Evolutionary conservation across 2,329 filamentous ascomycete genomes (phyloP).

Genomic region (Chaetomium sp.): DNA sequence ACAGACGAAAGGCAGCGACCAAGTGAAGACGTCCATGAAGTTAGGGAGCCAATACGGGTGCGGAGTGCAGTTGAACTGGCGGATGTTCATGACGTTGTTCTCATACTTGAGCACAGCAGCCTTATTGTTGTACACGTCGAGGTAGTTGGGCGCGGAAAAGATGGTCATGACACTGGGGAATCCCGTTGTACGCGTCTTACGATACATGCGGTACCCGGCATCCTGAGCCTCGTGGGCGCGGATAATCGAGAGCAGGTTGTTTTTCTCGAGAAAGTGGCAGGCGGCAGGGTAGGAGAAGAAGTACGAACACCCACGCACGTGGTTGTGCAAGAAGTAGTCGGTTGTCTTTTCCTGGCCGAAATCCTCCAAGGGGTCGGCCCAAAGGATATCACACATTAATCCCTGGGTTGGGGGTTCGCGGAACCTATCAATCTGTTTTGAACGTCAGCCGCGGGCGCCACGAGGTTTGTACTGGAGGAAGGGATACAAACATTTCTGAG

Average conservation of each 20-base stretch:
- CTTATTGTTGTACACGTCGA: conserved; percentile 99
- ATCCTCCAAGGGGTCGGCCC: conserved; percentile 96
- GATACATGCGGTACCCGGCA: conserved; percentile 97
- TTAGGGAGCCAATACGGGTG: conserved; percentile 99
- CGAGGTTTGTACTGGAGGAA: neutral
- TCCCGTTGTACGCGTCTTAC: conserved; percentile 94
- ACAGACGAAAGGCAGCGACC: conserved; percentile 96
- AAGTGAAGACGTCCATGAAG: conserved; percentile 99
- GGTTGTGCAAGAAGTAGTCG: conserved; percentile 96
- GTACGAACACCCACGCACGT: conserved; percentile 96
- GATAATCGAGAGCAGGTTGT: conserved; percentile 94
- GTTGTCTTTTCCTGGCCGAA: conserved; percentile 98
- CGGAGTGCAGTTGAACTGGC: conserved; percentile 98
- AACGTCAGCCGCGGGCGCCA: neutral
- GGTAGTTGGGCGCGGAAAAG: conserved; percentile 97
- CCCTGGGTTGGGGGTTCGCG: conserved; percentile 94
- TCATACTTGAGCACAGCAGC: conserved; percentile 98
- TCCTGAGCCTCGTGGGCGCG: conserved; percentile 98
- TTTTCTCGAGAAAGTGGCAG: conserved; percentile 97
- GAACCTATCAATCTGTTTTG: conserved; percentile 85
- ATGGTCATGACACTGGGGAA: conserved; percentile 99
- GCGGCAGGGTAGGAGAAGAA: conserved; percentile 98
- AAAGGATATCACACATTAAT: conserved; percentile 98
- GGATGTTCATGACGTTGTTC: conserved; percentile 99
- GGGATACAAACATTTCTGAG: conserved; percentile 67